phyloP scores from a whole-genome alignment of 73 alveolate genomes.

The Paramecium pentaurelia region DNA sequence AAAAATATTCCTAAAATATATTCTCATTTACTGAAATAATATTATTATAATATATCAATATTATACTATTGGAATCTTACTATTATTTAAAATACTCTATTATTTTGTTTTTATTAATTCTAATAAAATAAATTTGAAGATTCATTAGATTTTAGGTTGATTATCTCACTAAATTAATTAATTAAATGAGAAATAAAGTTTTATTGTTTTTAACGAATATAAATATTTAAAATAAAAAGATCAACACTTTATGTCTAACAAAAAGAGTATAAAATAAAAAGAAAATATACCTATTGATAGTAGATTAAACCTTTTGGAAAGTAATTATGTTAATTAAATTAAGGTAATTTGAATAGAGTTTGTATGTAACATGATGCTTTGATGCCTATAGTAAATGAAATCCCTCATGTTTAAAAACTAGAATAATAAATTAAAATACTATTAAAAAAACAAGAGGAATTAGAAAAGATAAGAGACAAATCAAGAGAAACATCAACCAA shows the following conservation, averaged over 20 bases:
- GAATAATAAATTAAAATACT: background rate
- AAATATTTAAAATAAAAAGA: background rate
- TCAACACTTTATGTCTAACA: background rate
- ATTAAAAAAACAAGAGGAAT: background rate
- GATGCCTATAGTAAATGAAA: background rate
- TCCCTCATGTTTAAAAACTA: background rate
- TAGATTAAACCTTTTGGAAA: constrained; percentile 11
- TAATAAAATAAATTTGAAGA: background rate
- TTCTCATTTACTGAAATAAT: background rate
- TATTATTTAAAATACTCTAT: background rate
- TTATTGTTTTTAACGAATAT: background rate
- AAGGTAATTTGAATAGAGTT: constrained; percentile 27
- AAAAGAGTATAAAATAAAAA: background rate
- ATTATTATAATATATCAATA: too few species aligned
- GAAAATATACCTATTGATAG: background rate
- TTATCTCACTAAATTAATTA: background rate
- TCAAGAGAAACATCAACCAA: constrained; percentile 23
- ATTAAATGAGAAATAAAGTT: background rate
- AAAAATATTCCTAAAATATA: background rate
- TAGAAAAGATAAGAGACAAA: background rate
- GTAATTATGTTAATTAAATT: background rate
- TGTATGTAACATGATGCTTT: constrained; percentile 33
- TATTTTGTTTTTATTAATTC: background rate
- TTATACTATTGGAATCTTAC: too few species aligned
- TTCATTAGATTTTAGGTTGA: background rate